phyloP scores from a whole-genome alignment of 305 asterid species.

The Fraxinus baroniana region DNA sequence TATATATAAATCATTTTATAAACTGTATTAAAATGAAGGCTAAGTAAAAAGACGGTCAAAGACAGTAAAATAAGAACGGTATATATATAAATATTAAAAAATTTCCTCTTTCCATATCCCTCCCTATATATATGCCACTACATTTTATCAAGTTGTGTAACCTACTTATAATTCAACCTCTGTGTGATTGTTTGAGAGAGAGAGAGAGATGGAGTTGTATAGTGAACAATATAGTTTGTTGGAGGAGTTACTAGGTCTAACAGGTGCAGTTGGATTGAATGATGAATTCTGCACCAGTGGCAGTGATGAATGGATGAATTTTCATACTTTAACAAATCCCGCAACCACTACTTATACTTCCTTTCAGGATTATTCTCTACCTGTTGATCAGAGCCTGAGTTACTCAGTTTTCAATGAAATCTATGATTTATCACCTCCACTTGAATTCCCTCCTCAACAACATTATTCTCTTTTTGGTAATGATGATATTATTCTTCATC shows the following conservation, averaged over 20 bases:
- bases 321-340: slow-evolving; percentile 12
- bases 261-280: slow-evolving; percentile 19
- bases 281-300: slow-evolving; percentile 20
- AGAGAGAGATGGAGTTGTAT: slow-evolving; percentile 29
- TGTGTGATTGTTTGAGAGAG: background rate
- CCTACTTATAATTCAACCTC: background rate
- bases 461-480: slow-evolving; percentile 24
- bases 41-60: background rate
- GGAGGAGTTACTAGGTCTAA: slow-evolving; percentile 49
- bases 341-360: background rate
- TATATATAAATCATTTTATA: too few species aligned
- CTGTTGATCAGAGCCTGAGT: slow-evolving; percentile 25
- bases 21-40: background rate
- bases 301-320: background rate
- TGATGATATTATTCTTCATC: slow-evolving; percentile 24
- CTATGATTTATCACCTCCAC: slow-evolving; percentile 32
- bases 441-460: slow-evolving; percentile 17
- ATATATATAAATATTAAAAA: background rate
- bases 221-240: slow-evolving; percentile 32
- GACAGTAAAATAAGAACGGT: background rate
- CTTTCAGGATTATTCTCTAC: slow-evolving; percentile 25
- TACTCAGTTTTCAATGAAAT: slow-evolving; percentile 14
- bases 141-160: slow-evolving; percentile 23
- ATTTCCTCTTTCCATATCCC: background rate
- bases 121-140: slow-evolving; percentile 19